A percentile compares a stretch with the other conserved stretches of the same genome.
Evolutionary conservation across 805 yeast genomes (phyloP).

Genomic region (Wickerhamomyces chaumierensis): DNA sequence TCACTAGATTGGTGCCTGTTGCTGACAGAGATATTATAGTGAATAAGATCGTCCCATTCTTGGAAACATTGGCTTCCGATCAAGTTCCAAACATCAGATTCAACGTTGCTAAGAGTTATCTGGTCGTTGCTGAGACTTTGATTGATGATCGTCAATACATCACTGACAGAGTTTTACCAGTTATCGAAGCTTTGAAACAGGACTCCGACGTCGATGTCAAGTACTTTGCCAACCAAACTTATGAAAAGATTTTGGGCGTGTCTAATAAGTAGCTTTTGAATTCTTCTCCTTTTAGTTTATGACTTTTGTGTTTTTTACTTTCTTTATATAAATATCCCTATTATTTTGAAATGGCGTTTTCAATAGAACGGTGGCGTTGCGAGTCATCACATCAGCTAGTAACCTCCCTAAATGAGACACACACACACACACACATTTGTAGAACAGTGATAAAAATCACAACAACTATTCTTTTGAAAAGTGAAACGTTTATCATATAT

Average conservation of each 20-base stretch:
- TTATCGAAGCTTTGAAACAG: slow-evolving; percentile 48
- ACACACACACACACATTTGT: no score
- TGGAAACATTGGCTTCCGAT: slow-evolving; percentile 61
- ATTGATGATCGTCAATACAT: slow-evolving; percentile 25
- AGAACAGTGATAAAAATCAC: no score
- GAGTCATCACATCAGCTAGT: no score
- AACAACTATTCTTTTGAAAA: no score
- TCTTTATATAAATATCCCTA: no score
- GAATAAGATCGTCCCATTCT: slow-evolving; percentile 66
- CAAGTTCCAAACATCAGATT: slow-evolving; percentile 92
- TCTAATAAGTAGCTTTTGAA: no score
- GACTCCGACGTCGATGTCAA: slow-evolving; percentile 88
- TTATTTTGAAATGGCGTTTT: no score
- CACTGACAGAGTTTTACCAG: slow-evolving; percentile 44
- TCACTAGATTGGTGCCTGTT: slow-evolving; percentile 73
- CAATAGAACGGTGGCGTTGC: no score
- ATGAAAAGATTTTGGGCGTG: slow-evolving; percentile 20
- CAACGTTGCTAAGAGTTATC: slow-evolving; percentile 82
- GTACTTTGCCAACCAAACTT: slow-evolving; percentile 66
- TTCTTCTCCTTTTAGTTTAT: no score
- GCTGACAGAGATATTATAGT: slow-evolving; percentile 45
- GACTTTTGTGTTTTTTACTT: no score
- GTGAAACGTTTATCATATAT: no score
- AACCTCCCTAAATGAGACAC: no score
- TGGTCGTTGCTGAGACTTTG: slow-evolving; percentile 46